Evolutionary conservation across 495 filamentous ascomycete genomes (phyloP).

Genomic region (Neurospora tetrasperma): DNA sequence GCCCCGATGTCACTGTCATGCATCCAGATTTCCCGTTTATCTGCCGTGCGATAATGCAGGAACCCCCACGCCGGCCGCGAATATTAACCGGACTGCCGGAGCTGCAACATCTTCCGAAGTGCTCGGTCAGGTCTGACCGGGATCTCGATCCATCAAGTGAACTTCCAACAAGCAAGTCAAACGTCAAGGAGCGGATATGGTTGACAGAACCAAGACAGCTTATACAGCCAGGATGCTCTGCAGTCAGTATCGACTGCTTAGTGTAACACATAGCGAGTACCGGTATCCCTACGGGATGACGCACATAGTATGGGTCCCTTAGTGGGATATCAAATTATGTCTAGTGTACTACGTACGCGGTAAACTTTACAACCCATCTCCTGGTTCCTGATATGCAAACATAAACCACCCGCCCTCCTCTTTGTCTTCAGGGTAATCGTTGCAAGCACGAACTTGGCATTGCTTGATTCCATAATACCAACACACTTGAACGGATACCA

Average conservation of each 20-base stretch:
- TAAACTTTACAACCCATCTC: background rate
- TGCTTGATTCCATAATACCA: background rate
- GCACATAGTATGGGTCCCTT: background rate
- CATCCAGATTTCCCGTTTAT: background rate
- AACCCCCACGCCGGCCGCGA: background rate
- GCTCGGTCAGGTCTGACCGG: background rate
- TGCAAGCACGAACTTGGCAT: background rate
- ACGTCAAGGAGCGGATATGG: background rate
- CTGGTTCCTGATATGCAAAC: background rate
- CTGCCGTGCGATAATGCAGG: background rate
- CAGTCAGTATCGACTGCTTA: background rate
- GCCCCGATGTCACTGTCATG: background rate
- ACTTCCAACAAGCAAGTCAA: background rate
- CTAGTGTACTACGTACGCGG: background rate
- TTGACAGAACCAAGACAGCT: background rate
- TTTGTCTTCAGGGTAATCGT: background rate
- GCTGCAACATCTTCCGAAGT: background rate
- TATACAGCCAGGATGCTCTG: background rate
- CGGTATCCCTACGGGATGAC: background rate
- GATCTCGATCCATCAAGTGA: background rate
- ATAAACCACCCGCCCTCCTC: background rate
- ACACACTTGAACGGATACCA: background rate
- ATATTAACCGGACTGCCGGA: background rate
- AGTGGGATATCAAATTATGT: background rate
- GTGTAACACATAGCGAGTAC: background rate